Percentiles rank a stretch among this genome's conserved stretches.
These are phyloP conservation scores for Globisporangium paroecandrum DNA, from an alignment of 352 stramenopile genomes.

Conservation along the genomic window DNA sequence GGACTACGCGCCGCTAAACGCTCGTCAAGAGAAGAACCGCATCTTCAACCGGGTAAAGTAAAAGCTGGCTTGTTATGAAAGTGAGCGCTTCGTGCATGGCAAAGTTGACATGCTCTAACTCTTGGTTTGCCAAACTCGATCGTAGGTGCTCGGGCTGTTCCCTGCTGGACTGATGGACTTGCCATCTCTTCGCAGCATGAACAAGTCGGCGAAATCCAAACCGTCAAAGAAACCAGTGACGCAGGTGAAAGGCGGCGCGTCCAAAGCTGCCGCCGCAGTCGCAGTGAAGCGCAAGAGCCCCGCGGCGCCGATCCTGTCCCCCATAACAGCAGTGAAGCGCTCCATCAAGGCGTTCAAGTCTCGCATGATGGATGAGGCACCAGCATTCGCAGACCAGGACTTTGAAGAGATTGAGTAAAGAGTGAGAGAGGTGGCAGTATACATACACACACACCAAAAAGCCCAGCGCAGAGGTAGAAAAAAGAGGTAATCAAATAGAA, in stretches of 20 bases:
- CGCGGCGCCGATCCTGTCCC: constrained; percentile 11
- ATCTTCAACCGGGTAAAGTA: constrained; percentile 66
- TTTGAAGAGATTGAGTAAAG: constrained; percentile 55
- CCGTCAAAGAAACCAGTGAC: constrained; percentile 37
- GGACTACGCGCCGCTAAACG: constrained; percentile 69
- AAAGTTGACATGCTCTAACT: background rate
- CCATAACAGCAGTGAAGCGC: constrained; percentile 39
- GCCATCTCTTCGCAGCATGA: constrained; percentile 59
- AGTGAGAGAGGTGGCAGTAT: constrained; percentile 22
- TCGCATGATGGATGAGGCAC: constrained; percentile 64
- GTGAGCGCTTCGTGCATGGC: background rate
- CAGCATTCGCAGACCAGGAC: constrained; percentile 52
- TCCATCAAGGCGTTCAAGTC: constrained; percentile 79
- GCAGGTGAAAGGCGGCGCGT: constrained; percentile 19
- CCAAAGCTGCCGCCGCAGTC: constrained; percentile 12
- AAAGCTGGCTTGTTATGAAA: background rate
- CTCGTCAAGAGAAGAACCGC: constrained; percentile 82
- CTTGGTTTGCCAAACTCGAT: background rate
- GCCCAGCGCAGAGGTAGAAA: background rate
- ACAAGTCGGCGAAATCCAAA: constrained; percentile 66
- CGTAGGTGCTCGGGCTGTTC: constrained; percentile 59
- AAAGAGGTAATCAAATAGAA: constrained; percentile 15
- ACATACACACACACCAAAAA: constrained; percentile 6
- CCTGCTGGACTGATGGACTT: constrained; percentile 60
- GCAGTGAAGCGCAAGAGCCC: constrained; percentile 43